Conservation (phyloP, 2,329 filamentous ascomycete species). For the Sphaerulina populicola region DNA sequence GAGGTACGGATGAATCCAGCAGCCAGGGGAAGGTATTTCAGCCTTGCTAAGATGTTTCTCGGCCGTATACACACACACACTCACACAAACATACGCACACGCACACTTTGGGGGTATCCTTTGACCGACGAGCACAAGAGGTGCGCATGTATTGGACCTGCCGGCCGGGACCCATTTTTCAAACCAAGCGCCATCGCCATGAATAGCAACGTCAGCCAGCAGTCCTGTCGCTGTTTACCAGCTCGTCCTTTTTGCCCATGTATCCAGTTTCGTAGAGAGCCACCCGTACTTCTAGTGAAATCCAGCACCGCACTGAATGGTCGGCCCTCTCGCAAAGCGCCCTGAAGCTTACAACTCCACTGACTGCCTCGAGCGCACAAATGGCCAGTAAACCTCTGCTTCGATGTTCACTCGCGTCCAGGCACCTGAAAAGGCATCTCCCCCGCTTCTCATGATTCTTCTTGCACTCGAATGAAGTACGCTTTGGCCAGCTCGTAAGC, state of each 20-base stretch:
- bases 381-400: neutral
- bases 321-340: neutral
- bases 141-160: neutral
- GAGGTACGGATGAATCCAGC: too few relatives aligned
- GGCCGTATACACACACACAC: neutral
- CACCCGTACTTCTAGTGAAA: neutral
- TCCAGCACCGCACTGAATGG: neutral
- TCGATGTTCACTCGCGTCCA: neutral
- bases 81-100: neutral
- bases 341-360: neutral
- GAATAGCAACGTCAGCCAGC: neutral
- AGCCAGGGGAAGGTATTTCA: too few relatives aligned
- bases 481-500: conserved; percentile 62
- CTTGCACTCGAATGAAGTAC: conserved; percentile 48
- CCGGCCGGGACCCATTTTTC: neutral
- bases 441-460: conserved; percentile 21
- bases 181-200: neutral
- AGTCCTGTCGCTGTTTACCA: neutral
- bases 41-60: neutral
- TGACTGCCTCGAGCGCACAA: neutral
- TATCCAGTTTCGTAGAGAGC: neutral
- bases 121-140: neutral
- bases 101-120: neutral
- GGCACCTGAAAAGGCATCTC: neutral
- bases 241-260: neutral